phyloP scores from a whole-genome alignment of 352 stramenopile genomes.

The Phytophthora pluvialis region DNA sequence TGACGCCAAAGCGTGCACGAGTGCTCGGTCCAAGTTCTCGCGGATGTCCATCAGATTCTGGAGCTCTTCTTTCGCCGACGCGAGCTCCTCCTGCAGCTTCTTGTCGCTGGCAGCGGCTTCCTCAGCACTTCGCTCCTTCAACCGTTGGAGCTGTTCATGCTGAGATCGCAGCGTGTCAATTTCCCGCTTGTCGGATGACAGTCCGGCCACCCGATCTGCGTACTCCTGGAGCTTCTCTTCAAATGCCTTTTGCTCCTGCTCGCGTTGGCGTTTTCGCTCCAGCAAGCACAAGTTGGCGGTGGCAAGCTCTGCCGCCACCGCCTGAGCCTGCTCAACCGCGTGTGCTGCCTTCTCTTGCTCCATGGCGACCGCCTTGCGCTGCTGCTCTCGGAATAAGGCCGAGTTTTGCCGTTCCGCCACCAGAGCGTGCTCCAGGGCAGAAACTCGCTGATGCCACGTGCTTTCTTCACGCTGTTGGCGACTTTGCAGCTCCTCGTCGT shows the following conservation, averaged over 20 bases:
- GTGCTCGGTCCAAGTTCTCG: constrained; percentile 31
- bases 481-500: constrained; percentile 55
- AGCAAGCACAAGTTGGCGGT: constrained; percentile 76
- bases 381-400: constrained; percentile 47
- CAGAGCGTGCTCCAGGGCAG: constrained; percentile 60
- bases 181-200: constrained; percentile 18
- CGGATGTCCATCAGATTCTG: constrained; percentile 31
- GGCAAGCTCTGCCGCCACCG: constrained; percentile 60
- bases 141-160: constrained; percentile 15
- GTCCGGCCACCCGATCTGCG: constrained; percentile 3
- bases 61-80: constrained; percentile 20
- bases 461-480: constrained; percentile 53
- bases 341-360: constrained; percentile 59
- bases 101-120: constrained; percentile 9
- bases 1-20: constrained; percentile 29
- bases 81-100: constrained; percentile 19
- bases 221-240: constrained; percentile 17
- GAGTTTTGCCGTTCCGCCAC: constrained; percentile 48
- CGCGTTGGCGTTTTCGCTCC: constrained; percentile 71
- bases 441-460: constrained; percentile 67
- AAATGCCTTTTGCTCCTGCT: constrained; percentile 46
- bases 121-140: constrained; percentile 2
- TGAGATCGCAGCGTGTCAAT: constrained; percentile 20
- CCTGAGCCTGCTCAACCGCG: constrained; percentile 42
- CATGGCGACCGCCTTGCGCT: constrained; percentile 37